Base-by-base conservation (phyloP, 1,284 basidiomycete species). In the Leccinum subrobustum region DNA sequence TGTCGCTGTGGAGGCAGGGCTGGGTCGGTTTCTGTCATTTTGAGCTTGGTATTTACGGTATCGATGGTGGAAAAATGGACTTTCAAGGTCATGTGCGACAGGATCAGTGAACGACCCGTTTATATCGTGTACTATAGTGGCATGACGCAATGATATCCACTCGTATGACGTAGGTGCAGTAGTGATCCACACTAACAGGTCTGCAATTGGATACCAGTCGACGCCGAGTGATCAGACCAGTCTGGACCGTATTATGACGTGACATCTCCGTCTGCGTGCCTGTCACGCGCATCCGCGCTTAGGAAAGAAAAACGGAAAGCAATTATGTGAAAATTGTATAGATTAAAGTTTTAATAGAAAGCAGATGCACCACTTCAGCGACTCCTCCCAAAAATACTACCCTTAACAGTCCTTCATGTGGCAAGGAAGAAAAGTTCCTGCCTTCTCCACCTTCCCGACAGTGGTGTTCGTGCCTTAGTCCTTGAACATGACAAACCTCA, bases 1-100 rank as follows among this genome's bases (percentile, higher is more conserved):
- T 73, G 70, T 55, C 61, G 61, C 23, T 73, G 66, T 3, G 61
- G 64, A 4, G 71, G 64, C 5, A 61, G 27, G 1, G 8, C 39
- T 6, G 58, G 35, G 20, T 64, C 56, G 18, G 51, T 5, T 12
- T 31, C 44, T 14, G n/a, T 35, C 16, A 8, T 23, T 27, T 31
- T 27, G n/a, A 48, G 60, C 18, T 58, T 52, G 16, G 60, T 56
- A 14, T 61, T 52, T 3, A 29, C 27, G 27, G 27, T 29, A 3
- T 29, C 29, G 4, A 57, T 7, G 3, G 58, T 48, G 27, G 67
- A 66, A 4, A 56, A 52, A 37, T 66, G 59, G 11, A 59, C 35
- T 37, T 37, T 37, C 25, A 25, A 25, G 35, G 33, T 35, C 69
- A 70, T 68, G 12, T 8, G n/a, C n/a, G 8, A n/a, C 12, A 37